phyloP scores from a whole-genome alignment of 768 basidiomycete genomes.

The Lactarius sanguifluus region DNA sequence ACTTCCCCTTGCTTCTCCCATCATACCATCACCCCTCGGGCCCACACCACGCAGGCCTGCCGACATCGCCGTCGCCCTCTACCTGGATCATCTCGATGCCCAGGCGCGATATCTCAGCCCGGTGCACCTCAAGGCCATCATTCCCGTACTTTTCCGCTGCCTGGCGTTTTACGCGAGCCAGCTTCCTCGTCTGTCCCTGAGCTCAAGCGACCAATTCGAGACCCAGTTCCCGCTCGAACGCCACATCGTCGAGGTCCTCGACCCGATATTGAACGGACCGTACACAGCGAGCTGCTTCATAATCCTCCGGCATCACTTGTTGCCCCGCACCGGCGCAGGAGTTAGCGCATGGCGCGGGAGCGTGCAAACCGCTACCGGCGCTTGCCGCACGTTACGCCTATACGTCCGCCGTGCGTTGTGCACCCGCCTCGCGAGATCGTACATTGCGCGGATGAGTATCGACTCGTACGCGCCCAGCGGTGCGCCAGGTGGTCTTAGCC shows the following conservation, averaged over 20 bases:
- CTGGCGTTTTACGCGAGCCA: constrained; percentile 64
- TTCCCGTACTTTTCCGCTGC: constrained; percentile 73
- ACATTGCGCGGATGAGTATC: constrained; percentile 55
- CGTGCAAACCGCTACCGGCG: constrained; percentile 35
- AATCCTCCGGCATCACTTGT: constrained; percentile 58
- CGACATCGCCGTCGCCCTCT: constrained; percentile 63
- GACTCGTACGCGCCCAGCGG: constrained; percentile 58
- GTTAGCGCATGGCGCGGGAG: constrained; percentile 25
- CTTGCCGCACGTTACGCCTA: constrained; percentile 54
- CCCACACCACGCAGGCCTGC: constrained; percentile 47
- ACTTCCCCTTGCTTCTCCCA: constrained; percentile 42
- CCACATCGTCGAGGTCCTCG: constrained; percentile 55
- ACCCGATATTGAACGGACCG: constrained; percentile 59
- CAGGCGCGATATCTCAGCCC: constrained; percentile 62
- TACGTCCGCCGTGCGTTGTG: constrained; percentile 62
- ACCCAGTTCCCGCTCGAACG: constrained; percentile 47
- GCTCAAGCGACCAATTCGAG: constrained; percentile 38
- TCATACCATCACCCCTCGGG: constrained; percentile 34
- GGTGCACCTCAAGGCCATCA: constrained; percentile 50
- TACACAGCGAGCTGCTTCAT: constrained; percentile 65
- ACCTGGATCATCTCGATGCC: constrained; percentile 60
- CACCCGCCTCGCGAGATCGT: constrained; percentile 64
- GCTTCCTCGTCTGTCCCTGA: constrained; percentile 65
- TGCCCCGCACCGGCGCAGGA: constrained; percentile 42
- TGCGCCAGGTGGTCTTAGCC: constrained; percentile 55